Evolutionary conservation across 2,329 filamentous ascomycete genomes (phyloP), one percentile per base, ranked within the genome.

Genomic region (Chaetomiaceae sp.): DNA sequence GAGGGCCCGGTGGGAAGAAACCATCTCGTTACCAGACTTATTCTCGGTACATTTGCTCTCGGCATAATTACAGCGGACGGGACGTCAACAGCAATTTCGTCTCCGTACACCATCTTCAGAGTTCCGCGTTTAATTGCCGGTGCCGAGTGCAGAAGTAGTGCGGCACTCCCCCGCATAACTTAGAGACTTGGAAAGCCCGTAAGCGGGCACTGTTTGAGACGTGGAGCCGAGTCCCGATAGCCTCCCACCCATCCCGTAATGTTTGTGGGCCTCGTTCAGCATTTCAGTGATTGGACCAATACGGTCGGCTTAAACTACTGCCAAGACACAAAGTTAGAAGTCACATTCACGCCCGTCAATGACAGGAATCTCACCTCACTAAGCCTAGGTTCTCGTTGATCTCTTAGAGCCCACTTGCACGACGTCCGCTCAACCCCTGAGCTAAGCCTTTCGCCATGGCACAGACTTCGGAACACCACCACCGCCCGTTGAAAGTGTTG

Each of bases 151-250:
- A n/a, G n/a, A n/a, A n/a, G n/a, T n/a, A n/a, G n/a, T n/a, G n/a
- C n/a, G n/a, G n/a, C n/a, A 29, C 4, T 37, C 4, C 27, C 21
- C 37, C 37, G 25, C 21, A 11, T 20, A 20, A 38, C 16, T 20
- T 13, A 16, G 11, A 38, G 36, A 11, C 7, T 11, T 11, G 21
- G 34, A 20, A 18, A 7, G 4, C 21, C 36, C 5, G 8, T 20
- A 14, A 21, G 36, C 36, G 36, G 21, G 36, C 20, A 16, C 13
- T 13, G 36, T 9, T 2, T 18, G 10, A 16, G 21, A 47, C 23
- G 44, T 47, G 44, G 44, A 38, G 44, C 44, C 44, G 44, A 37
- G 44, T 38, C 44, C 44, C 44, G 44, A 47, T n/a, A 33, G 25
- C 6, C n/a, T 9, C 13, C 11, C 42, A 14, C 38, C 25, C 25